Percentiles rank a stretch among this genome's conserved stretches.
phyloP scores from a whole-genome alignment of 1,139 yeast species.

The Suhomyces bribrorum region DNA sequence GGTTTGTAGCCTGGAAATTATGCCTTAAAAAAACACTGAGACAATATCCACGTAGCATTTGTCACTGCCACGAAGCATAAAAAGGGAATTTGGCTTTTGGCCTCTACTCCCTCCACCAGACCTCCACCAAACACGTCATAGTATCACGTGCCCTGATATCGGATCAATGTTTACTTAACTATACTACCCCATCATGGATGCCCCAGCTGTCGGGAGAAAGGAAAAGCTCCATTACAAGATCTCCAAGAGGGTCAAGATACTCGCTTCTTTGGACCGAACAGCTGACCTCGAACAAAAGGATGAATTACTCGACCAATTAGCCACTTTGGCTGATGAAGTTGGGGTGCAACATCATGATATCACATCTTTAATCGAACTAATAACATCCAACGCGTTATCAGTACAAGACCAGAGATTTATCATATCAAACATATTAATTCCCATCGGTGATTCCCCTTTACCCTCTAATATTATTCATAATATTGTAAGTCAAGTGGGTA shows the following conservation, averaged over 20 bases:
- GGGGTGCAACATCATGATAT: slow-evolving; percentile 11
- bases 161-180: background rate
- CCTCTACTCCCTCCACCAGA: background rate
- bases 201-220: background rate
- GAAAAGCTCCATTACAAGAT: slow-evolving; percentile 2
- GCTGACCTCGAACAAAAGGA: slow-evolving; percentile 1
- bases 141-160: background rate
- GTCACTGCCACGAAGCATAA: background rate
- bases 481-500: slow-evolving; percentile 32
- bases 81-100: background rate
- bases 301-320: slow-evolving; percentile 4
- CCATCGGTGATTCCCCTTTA: slow-evolving; percentile 12
- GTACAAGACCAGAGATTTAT: slow-evolving; percentile 12
- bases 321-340: slow-evolving; percentile 1
- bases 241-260: slow-evolving; percentile 1
- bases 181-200: background rate
- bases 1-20: no score
- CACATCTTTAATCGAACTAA: slow-evolving; percentile 8
- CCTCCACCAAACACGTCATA: background rate
- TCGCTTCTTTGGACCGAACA: background rate
- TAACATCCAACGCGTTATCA: slow-evolving; percentile 8
- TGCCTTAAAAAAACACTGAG: no score
- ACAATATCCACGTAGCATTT: no score
- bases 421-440: slow-evolving; percentile 16
- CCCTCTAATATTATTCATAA: slow-evolving; percentile 19